phyloP scores from a whole-genome alignment of 2,329 filamentous ascomycete species.

The Gremmenia infestans region DNA sequence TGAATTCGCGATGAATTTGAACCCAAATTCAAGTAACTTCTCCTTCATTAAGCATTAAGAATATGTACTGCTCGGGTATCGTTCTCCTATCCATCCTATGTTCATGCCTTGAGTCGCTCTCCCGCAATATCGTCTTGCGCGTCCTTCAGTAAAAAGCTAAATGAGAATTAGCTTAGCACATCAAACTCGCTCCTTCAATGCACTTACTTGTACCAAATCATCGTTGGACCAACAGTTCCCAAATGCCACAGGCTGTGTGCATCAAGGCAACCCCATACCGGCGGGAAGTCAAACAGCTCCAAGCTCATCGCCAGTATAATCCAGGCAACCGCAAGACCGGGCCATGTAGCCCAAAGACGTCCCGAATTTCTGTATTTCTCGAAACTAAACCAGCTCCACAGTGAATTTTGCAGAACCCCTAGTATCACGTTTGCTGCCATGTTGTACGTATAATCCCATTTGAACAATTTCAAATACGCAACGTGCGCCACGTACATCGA shows the following conservation, averaged over 20 bases:
- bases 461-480: constrained; percentile 75
- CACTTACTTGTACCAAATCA: constrained; percentile 92
- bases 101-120: constrained; percentile 64
- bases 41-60: background rate
- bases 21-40: background rate
- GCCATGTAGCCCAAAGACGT: constrained; percentile 80
- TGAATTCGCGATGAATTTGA: background rate
- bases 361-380: constrained; percentile 65
- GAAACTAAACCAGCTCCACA: constrained; percentile 85
- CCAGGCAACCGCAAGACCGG: constrained; percentile 87
- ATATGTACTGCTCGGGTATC: background rate
- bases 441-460: constrained; percentile 96
- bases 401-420: constrained; percentile 71
- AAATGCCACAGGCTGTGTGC: constrained; percentile 96
- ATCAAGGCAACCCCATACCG: constrained; percentile 75
- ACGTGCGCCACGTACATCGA: constrained; percentile 71
- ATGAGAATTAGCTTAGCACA: constrained; percentile 4
- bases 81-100: background rate
- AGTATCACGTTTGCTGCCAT: constrained; percentile 90
- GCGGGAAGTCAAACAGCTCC: constrained; percentile 91
- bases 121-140: constrained; percentile 74
- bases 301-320: constrained; percentile 90
- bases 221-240: constrained; percentile 80
- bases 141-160: constrained; percentile 81
- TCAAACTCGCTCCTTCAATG: background rate